Evolutionary conservation across 768 basidiomycete genomes (phyloP).

Genomic region (Rhodosporidiobolus sp.): DNA sequence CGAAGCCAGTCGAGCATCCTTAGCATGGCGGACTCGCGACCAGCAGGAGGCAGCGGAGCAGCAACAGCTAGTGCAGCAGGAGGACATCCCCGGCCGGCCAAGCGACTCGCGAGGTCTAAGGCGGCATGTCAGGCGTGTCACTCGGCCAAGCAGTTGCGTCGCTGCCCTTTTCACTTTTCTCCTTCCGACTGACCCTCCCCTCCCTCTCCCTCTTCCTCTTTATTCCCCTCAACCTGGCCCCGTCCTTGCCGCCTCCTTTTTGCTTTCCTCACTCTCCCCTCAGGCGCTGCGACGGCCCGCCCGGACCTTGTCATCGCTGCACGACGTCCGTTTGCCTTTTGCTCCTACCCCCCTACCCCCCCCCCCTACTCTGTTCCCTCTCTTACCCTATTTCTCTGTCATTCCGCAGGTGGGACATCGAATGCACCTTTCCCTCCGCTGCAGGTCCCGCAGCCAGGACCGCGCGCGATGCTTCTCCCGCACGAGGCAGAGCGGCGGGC

Average conservation of each 20-base stretch:
- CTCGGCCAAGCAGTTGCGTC: conserved; percentile 36
- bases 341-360: neutral
- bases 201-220: too few species aligned
- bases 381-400: fast-evolving
- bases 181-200: too few species aligned
- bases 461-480: neutral
- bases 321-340: conserved; percentile 14
- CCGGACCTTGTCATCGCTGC: conserved; percentile 37
- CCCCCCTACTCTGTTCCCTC: neutral
- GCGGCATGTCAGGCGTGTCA: conserved; percentile 31
- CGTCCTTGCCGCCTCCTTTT: neutral
- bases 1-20: too few species aligned
- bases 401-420: conserved; percentile 27
- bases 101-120: conserved; percentile 6
- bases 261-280: neutral
- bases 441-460: conserved; percentile 11
- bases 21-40: too few species aligned
- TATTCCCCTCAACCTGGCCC: neutral
- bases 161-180: too few species aligned
- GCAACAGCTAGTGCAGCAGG: too few species aligned
- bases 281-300: conserved; percentile 36
- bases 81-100: neutral
- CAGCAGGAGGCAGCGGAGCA: neutral
- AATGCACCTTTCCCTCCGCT: conserved; percentile 33
- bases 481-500: neutral